Conservation (phyloP, 768 basidiomycete species). For the Lactifluus subvellereus region DNA sequence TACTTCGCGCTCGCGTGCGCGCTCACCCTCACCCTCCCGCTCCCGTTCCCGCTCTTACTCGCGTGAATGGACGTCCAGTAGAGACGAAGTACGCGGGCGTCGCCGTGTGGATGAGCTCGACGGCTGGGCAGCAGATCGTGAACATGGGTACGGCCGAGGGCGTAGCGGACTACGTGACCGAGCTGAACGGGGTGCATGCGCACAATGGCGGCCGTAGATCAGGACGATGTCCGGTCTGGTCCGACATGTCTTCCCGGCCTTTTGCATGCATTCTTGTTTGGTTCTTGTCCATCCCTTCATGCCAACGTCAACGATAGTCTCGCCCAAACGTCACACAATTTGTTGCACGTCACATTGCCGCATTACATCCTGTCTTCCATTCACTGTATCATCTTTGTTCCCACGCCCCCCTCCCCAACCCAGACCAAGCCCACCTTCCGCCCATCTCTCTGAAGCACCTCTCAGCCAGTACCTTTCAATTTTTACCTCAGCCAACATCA, state of each 20-base stretch:
- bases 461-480: conserved; percentile 3
- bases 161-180: conserved; percentile 23
- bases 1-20: conserved; percentile 5
- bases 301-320: conserved; percentile 11
- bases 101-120: conserved; percentile 18
- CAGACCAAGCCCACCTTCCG: not conserved
- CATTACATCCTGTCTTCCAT: conserved; percentile 7
- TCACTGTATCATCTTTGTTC: conserved; percentile 6
- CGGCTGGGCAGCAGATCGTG: conserved; percentile 17
- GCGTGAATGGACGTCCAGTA: not conserved
- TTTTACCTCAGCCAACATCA: not conserved
- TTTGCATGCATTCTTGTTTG: not conserved
- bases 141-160: conserved; percentile 20
- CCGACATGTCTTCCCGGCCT: not conserved
- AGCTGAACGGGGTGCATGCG: not conserved
- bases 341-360: conserved; percentile 6
- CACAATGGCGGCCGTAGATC: not conserved
- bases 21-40: conserved; percentile 1
- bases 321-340: conserved; percentile 4
- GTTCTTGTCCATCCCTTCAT: conserved; percentile 12
- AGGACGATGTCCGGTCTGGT: not conserved
- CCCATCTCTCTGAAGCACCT: not conserved
- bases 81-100: conserved; percentile 16
- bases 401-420: not conserved
- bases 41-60: conserved; percentile 3